Evolutionary conservation across 2,329 filamentous ascomycete species (phyloP), one percentile per base, ranked within the genome.

Genomic region (Alternaria panax): DNA sequence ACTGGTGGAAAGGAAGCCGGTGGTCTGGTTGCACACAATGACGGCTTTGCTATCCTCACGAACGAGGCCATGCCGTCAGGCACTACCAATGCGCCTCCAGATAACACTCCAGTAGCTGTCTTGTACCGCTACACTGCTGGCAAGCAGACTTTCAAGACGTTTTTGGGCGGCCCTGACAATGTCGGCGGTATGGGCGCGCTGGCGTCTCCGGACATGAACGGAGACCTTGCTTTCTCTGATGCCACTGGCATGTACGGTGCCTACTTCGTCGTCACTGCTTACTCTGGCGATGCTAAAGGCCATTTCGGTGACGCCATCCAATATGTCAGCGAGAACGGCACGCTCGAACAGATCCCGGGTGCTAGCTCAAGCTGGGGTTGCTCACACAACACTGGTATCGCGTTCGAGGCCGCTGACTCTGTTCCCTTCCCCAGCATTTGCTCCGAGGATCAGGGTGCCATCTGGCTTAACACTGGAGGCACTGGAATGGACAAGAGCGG

Each of bases 321-420:
- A 65, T 86, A 86, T 54, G 80, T 85, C 27, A 74, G 76, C 34
- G 73, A 80, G 12, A 67, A 79, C 18, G 87, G 87, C 12, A 81
- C 78, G 7, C 73, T 88, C 4, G 75, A 84, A 64, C 78, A 74
- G 11, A 86, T 87, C 59, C 48, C 72, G 2, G 85, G 85, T 1
- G 85, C 86, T 3, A 82, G 82, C 42, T 86, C 82, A 56, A 79
- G 80, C 14, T 88, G 86, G 82, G 87, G 86, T 18, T 89, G 87
- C 79, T 86, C 83, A 6, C 86, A 88, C 80, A 89, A 89, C 77
- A 88, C 86, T 1, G 87, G 87, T 56, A 88, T 89, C 55, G 86
- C 85, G 6, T 83, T 89, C 54, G 87, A 88, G 71, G 85, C 83
- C 18, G 85, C 86, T 20, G 85, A 87, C 50, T 82, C 80, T 14